Evolutionary conservation across 2,329 filamentous ascomycete genomes (phyloP).

Genomic region (Monosporascus cannonballus): DNA sequence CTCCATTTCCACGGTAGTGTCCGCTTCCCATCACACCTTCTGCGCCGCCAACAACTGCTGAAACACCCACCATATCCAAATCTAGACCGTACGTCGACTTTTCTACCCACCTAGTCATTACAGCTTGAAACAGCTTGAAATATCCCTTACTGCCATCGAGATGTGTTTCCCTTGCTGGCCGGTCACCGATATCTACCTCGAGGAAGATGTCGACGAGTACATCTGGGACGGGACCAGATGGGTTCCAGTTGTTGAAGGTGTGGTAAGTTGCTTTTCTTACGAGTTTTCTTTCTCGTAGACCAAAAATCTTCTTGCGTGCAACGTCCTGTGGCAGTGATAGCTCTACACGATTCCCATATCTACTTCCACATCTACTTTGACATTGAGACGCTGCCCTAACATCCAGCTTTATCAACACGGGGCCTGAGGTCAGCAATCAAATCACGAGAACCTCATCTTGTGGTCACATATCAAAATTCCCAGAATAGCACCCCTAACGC

Average conservation of each 20-base stretch:
- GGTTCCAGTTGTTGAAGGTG: constrained; percentile 13
- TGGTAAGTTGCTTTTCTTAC: constrained; percentile 13
- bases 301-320: neutral
- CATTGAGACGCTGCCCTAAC: too few species aligned
- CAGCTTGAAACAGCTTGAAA: neutral
- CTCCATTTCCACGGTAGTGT: too few species aligned
- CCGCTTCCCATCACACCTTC: too few species aligned
- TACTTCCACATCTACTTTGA: too few species aligned
- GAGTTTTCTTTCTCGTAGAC: neutral
- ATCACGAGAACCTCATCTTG: too few species aligned
- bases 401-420: too few species aligned
- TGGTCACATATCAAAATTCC: too few species aligned
- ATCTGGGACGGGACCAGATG: constrained; percentile 24
- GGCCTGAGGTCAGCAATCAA: too few species aligned
- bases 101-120: neutral
- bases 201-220: constrained; percentile 31
- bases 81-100: neutral
- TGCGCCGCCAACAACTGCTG: too few species aligned
- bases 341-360: too few species aligned
- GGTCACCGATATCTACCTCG: constrained; percentile 40
- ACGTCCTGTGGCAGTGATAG: neutral
- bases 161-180: constrained; percentile 53
- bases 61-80: neutral
- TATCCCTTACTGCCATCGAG: constrained; percentile 5
- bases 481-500: too few species aligned